phyloP scores from a whole-genome alignment of 495 filamentous ascomycete species.

The Darksidea phi region DNA sequence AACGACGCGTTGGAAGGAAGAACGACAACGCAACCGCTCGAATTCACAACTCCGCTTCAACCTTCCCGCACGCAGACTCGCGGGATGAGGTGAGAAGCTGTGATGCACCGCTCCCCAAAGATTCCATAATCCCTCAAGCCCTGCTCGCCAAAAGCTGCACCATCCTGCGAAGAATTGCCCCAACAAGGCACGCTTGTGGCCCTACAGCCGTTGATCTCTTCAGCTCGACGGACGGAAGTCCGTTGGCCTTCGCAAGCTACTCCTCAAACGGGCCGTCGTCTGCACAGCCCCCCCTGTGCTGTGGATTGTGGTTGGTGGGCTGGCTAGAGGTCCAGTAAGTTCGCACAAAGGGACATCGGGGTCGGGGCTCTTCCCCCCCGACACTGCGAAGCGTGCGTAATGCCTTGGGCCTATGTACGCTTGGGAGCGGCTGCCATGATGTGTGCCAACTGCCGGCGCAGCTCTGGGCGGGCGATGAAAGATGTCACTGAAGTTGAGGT shows the following conservation, averaged over 20 bases:
- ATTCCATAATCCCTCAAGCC: too few species aligned
- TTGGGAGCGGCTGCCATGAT: too few species aligned
- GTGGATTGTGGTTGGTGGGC: slow-evolving; percentile 11
- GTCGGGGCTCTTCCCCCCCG: neutral
- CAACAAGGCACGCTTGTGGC: neutral
- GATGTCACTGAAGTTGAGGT: too few species aligned
- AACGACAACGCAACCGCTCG: too few species aligned
- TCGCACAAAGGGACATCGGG: neutral
- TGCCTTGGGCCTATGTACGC: too few species aligned
- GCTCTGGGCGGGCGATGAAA: too few species aligned
- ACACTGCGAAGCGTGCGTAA: neutral
- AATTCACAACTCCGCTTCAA: too few species aligned
- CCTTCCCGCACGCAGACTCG: too few species aligned
- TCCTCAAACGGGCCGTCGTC: slow-evolving; percentile 9
- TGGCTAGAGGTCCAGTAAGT: neutral
- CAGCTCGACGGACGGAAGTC: slow-evolving; percentile 18
- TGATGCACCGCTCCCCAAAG: neutral
- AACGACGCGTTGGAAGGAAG: too few species aligned
- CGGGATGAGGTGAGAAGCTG: slow-evolving; percentile 17
- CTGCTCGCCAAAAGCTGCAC: neutral
- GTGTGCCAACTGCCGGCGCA: too few species aligned
- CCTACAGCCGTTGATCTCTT: neutral
- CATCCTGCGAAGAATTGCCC: slow-evolving; percentile 15
- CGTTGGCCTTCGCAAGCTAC: slow-evolving; percentile 17
- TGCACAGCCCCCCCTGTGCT: slow-evolving; percentile 17